Conservation (phyloP, 2,329 filamentous ascomycete genomes). For the Trichocomaceae sp. region DNA sequence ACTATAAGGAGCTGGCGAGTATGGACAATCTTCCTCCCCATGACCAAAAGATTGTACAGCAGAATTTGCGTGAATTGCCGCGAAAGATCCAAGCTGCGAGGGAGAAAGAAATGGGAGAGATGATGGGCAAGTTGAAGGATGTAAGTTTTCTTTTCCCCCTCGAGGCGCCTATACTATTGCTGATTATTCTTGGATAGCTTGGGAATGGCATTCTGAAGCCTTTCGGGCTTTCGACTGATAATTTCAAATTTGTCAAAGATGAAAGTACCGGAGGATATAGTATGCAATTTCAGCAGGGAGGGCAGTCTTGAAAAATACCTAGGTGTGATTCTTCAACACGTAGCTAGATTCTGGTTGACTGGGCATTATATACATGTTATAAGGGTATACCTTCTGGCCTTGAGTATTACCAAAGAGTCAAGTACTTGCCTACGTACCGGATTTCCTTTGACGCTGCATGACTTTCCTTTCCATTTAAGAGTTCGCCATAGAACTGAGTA, state of each 20-base stretch:
- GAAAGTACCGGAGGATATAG: slow-evolving; percentile 86
- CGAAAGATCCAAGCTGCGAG: slow-evolving; percentile 67
- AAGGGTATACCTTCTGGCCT: neutral
- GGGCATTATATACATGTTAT: neutral
- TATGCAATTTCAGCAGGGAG: slow-evolving; percentile 64
- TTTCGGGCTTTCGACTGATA: slow-evolving; percentile 88
- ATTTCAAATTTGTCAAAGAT: slow-evolving; percentile 91
- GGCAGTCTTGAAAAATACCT: neutral
- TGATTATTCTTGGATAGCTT: slow-evolving; percentile 43
- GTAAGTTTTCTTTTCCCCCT: slow-evolving; percentile 37
- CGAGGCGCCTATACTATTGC: neutral
- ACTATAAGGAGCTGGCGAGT: slow-evolving; percentile 65
- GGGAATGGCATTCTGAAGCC: slow-evolving; percentile 89
- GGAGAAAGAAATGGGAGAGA: slow-evolving; percentile 83
- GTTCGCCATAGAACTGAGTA: no score
- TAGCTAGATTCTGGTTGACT: neutral
- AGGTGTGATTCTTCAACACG: neutral
- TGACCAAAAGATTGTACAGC: slow-evolving; percentile 62
- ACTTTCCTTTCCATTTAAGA: no score
- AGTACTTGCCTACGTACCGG: no score
- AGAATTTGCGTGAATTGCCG: slow-evolving; percentile 61
- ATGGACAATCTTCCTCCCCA: slow-evolving; percentile 54
- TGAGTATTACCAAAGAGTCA: no score
- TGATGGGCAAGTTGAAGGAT: slow-evolving; percentile 94
- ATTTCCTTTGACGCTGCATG: no score